Conservation (phyloP, 1,139 yeast genomes). For the Saccharomyces hybrid region DNA sequence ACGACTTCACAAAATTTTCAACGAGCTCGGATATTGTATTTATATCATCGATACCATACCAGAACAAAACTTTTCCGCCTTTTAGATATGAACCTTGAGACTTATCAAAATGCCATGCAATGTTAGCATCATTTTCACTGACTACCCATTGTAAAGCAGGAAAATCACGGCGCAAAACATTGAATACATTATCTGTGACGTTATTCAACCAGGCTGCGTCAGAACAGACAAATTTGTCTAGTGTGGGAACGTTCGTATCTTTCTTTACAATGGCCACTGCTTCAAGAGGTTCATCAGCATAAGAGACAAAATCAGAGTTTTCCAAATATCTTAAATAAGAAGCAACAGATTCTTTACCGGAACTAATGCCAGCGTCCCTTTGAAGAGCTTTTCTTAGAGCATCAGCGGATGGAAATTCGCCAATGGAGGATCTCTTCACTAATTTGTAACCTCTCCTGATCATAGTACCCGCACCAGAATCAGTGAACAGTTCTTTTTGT, state of each 20-base stretch:
- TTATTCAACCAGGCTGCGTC: slow-evolving; percentile 95
- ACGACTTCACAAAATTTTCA: slow-evolving; percentile 46
- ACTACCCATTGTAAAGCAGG: slow-evolving; percentile 77
- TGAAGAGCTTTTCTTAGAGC: slow-evolving; percentile 65
- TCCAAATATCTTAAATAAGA: slow-evolving; percentile 72
- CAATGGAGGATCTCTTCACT: slow-evolving; percentile 56
- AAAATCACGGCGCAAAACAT: slow-evolving; percentile 69
- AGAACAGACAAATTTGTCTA: slow-evolving; percentile 82
- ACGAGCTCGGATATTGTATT: slow-evolving; percentile 59
- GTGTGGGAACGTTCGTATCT: slow-evolving; percentile 45
- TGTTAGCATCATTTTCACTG: slow-evolving; percentile 81
- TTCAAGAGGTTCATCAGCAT: slow-evolving; percentile 93
- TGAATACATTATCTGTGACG: slow-evolving; percentile 90
- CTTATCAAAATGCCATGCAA: slow-evolving; percentile 85
- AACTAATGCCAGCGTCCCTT: slow-evolving; percentile 65
- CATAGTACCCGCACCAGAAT: slow-evolving; percentile 97
- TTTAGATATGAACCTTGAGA: slow-evolving; percentile 91
- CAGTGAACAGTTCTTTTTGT: slow-evolving; percentile 95
- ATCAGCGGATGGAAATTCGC: slow-evolving; percentile 66
- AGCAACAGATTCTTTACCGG: slow-evolving; percentile 71
- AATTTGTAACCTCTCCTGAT: slow-evolving; percentile 95
- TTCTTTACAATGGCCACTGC: slow-evolving; percentile 76
- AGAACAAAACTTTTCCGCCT: slow-evolving; percentile 82
- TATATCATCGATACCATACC: slow-evolving; percentile 80
- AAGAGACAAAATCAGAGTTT: slow-evolving; percentile 57